Evolutionary conservation across 2,329 filamentous ascomycete genomes (phyloP), one percentile per base, ranked within the genome.

Genomic region (Purpureocillium lavendulum): DNA sequence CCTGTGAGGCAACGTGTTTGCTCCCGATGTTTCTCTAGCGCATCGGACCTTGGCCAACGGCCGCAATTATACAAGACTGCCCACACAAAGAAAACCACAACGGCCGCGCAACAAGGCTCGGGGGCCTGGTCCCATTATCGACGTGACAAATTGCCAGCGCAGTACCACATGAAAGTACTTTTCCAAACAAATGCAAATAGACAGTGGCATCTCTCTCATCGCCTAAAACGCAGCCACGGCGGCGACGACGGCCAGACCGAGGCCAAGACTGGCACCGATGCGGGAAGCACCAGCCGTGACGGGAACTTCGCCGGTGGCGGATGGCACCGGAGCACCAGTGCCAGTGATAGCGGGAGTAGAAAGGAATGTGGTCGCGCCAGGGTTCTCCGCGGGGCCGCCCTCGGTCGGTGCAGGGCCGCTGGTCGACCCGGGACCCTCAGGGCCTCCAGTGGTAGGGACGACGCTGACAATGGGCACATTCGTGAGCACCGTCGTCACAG

Each of bases 391-490:
- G 13, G 48, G 47, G 24, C 46, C 42, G 35, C 48, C 50, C 6
- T 26, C 21, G 21, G 21, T 26, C 5, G 21, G 21, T 10, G 10
- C 21, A 34, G 51, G 44, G 41, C 45, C 46, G 36, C 48, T 46
- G 21, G 45, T 36, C 30, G 28, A 42, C 33, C 40, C 50, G 44
- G 16, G 47, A 46, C 43, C 44, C 43, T 40, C 36, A 18, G 46
- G 42, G 14, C 28, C 41, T 14, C n/a, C 39, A 34, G 46, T 40
- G 10, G 49, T 50, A 30, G 65, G 64, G 45, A 62, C 60, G 63
- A 77, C 69, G 53, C 56, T 65, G 45, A 78, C 66, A 59, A 71
- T 58, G 33, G 75, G 75, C 18, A 77, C 67, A 35, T n/a, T n/a
- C n/a, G 68, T 67, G 43, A 79, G 49, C 52, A 66, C 62, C 39